Conservation (phyloP, 441 rosid genomes). For the Croton laevigatus region DNA sequence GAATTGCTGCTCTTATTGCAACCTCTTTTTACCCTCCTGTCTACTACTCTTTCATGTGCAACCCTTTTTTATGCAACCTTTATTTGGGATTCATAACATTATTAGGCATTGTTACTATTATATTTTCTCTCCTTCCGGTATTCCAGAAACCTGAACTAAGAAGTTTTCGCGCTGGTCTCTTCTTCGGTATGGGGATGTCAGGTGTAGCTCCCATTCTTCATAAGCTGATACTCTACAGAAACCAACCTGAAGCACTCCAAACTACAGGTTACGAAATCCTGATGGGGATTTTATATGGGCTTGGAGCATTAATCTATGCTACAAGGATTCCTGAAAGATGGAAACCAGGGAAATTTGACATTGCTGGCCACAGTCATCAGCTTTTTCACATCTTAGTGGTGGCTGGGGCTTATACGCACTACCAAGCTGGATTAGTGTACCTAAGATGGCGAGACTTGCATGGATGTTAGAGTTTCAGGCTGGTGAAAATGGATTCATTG, state of each 20-base stretch:
- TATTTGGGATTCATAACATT: slow-evolving; percentile 41
- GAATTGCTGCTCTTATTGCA: slow-evolving; percentile 43
- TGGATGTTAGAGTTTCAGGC: slow-evolving; percentile 21
- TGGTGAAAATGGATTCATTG: not conserved
- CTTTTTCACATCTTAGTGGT: slow-evolving; percentile 41
- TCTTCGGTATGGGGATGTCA: slow-evolving; percentile 43
- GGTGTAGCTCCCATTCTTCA: slow-evolving; percentile 40
- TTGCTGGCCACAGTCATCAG: slow-evolving; percentile 52
- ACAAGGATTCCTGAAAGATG: slow-evolving; percentile 38
- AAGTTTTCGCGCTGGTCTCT: slow-evolving; percentile 30
- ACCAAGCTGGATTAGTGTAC: slow-evolving; percentile 34
- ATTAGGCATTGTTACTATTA: slow-evolving; percentile 31
- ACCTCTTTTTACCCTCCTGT: slow-evolving; percentile 27
- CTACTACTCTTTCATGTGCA: slow-evolving; percentile 16
- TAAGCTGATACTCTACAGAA: slow-evolving; percentile 37
- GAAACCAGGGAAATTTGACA: slow-evolving; percentile 44
- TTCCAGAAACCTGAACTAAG: slow-evolving; percentile 40
- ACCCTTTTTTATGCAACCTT: slow-evolving; percentile 24
- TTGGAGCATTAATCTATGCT: slow-evolving; percentile 38
- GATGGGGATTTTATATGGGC: slow-evolving; percentile 37
- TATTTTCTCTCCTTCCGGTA: slow-evolving; percentile 36
- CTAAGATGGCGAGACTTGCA: slow-evolving; percentile 34
- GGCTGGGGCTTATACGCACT: slow-evolving; percentile 40
- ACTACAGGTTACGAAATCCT: slow-evolving; percentile 40
- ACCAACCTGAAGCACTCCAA: slow-evolving; percentile 38